phyloP scores from a whole-genome alignment of 2,329 filamentous ascomycete genomes.

The Chaetomiaceae sp. region DNA sequence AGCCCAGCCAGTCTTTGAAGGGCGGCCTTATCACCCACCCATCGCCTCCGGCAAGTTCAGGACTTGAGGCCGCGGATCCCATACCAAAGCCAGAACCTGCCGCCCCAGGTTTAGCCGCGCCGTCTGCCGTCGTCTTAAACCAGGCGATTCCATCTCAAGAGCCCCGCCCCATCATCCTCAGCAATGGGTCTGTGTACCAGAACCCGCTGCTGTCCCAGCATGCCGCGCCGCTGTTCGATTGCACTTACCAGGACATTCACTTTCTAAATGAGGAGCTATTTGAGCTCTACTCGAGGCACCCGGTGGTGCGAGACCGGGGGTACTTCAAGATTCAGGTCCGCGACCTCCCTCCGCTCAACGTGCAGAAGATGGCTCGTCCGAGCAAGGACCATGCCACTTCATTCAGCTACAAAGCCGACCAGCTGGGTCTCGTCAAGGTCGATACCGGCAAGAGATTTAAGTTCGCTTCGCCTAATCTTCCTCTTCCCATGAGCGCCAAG shows the following conservation, averaged over 20 bases:
- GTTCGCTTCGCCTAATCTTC: conserved; percentile 18
- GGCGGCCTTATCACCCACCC: too few relatives aligned
- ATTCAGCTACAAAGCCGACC: conserved; percentile 21
- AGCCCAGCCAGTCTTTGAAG: too few relatives aligned
- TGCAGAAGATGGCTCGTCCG: conserved; percentile 18
- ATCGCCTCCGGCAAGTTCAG: too few relatives aligned
- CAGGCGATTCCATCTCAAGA: background rate
- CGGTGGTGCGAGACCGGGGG: conserved; percentile 18
- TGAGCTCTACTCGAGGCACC: conserved; percentile 23
- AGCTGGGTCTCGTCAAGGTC: conserved; percentile 22
- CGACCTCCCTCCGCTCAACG: conserved; percentile 18
- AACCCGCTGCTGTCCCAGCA: conserved; percentile 9
- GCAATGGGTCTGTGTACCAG: conserved; percentile 15
- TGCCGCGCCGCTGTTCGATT: conserved; percentile 22
- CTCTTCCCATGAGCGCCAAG: conserved; percentile 17
- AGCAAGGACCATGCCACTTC: conserved; percentile 23
- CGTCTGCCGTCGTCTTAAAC: background rate
- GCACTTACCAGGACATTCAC: conserved; percentile 22
- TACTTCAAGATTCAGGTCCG: conserved; percentile 25
- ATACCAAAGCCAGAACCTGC: background rate
- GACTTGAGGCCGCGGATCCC: background rate
- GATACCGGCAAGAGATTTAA: conserved; percentile 21
- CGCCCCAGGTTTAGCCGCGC: background rate
- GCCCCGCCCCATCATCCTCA: conserved; percentile 6
- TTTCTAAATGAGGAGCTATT: conserved; percentile 24